Evolutionary conservation across 352 stramenopile genomes (phyloP).

Genomic region (Phytophthora boehmeriae): DNA sequence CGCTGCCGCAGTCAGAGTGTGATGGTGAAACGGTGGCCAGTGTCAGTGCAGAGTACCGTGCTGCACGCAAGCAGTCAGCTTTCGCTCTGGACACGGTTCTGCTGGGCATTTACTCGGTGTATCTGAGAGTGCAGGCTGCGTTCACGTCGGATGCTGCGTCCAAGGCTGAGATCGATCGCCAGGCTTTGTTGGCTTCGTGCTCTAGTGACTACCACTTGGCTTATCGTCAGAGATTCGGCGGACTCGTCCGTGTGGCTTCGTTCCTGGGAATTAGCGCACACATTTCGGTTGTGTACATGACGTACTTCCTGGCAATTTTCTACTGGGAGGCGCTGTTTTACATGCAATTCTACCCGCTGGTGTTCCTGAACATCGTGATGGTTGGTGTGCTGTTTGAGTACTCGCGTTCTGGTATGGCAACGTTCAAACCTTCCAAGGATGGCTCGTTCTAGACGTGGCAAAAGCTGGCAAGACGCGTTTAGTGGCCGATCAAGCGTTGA

Average conservation of each 20-base stretch:
- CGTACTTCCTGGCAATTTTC: conserved; percentile 73
- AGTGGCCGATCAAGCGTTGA: conserved; percentile 9
- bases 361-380: conserved; percentile 71
- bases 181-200: conserved; percentile 64
- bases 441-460: conserved; percentile 34
- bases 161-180: conserved; percentile 62
- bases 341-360: conserved; percentile 77
- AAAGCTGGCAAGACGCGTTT: conserved; percentile 11
- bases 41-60: conserved; percentile 70
- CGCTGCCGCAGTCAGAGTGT: conserved; percentile 75
- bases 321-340: conserved; percentile 79
- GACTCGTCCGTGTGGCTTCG: conserved; percentile 72
- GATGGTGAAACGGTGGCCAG: conserved; percentile 84
- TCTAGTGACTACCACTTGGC: conserved; percentile 62
- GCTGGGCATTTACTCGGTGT: conserved; percentile 81
- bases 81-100: conserved; percentile 71
- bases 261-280: conserved; percentile 86
- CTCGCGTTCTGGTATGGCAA: conserved; percentile 69
- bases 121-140: conserved; percentile 64
- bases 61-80: conserved; percentile 65
- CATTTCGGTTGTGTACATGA: conserved; percentile 70
- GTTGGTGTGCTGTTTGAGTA: conserved; percentile 60
- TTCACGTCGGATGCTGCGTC: conserved; percentile 73
- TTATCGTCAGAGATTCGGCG: conserved; percentile 63
- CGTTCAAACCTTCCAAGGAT: conserved; percentile 46